Evolutionary conservation across 805 yeast species (phyloP).

Genomic region (Brettanomyces sp.): DNA sequence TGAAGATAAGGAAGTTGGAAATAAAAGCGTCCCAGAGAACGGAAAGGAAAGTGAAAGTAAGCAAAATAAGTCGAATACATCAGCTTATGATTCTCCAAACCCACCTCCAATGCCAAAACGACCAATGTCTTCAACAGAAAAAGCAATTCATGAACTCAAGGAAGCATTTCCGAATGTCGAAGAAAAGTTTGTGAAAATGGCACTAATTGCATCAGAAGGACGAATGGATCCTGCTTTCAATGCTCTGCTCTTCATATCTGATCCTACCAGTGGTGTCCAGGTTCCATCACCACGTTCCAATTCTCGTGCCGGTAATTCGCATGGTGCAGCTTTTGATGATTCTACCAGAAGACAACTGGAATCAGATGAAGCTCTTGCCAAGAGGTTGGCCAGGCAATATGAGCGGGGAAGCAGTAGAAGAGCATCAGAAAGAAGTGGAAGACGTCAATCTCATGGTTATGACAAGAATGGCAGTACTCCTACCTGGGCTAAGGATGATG

Average conservation of each 20-base stretch:
- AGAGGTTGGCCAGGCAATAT: constrained; percentile 64
- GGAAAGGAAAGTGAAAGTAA: background rate
- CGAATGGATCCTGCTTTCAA: constrained; percentile 78
- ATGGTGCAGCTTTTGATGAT: constrained; percentile 25
- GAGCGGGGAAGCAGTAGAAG: constrained; percentile 9
- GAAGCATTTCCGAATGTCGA: constrained; percentile 85
- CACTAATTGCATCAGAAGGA: constrained; percentile 79
- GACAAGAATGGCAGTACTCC: background rate
- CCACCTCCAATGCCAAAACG: constrained; percentile 47
- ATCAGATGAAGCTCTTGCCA: constrained; percentile 72
- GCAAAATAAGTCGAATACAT: background rate
- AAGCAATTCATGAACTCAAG: constrained; percentile 48
- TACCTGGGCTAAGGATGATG: constrained; percentile 9
- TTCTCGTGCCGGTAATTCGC: constrained; percentile 33
- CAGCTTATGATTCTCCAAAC: background rate
- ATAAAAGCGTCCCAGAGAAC: background rate
- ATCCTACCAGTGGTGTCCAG: constrained; percentile 53
- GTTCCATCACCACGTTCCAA: constrained; percentile 24
- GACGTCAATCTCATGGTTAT: background rate
- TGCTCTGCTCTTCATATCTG: constrained; percentile 73
- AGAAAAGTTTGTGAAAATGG: constrained; percentile 61
- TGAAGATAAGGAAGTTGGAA: background rate
- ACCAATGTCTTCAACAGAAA: constrained; percentile 52
- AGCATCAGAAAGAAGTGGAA: background rate
- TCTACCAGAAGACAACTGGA: constrained; percentile 19